A percentile compares a stretch with the other conserved stretches of the same genome.
phyloP scores from a whole-genome alignment of 495 filamentous ascomycete species.

The Haplographium delicatum region DNA sequence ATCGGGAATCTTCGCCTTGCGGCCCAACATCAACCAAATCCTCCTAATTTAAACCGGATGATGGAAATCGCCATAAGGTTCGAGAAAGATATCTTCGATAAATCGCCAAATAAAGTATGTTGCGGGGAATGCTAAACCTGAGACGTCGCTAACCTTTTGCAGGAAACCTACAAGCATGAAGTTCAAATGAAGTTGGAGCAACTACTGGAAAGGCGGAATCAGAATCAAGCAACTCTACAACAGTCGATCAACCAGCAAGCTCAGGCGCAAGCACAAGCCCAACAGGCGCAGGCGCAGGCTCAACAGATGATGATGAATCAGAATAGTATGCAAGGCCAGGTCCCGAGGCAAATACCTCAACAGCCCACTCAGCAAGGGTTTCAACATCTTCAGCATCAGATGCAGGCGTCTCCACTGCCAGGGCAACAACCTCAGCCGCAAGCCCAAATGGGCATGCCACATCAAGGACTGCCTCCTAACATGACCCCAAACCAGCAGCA shows the following conservation, averaged over 20 bases:
- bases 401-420: conserved; percentile 40
- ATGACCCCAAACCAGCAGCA: conserved; percentile 28
- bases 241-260: conserved; percentile 24
- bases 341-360: conserved; percentile 27
- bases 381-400: conserved; percentile 43
- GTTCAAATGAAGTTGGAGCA: conserved; percentile 36
- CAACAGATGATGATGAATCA: conserved; percentile 43
- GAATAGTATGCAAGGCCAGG: conserved; percentile 35
- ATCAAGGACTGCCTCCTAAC: conserved; percentile 20
- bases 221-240: conserved; percentile 30
- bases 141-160: background rate
- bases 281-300: conserved; percentile 24
- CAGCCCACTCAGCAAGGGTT: conserved; percentile 36
- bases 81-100: conserved; percentile 39
- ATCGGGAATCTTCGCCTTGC: conserved; percentile 31
- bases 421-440: conserved; percentile 21
- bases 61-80: conserved; percentile 29
- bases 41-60: conserved; percentile 25
- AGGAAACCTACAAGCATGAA: conserved; percentile 30
- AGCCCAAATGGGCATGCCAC: conserved; percentile 22
- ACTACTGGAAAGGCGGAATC: conserved; percentile 38
- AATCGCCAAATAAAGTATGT: conserved; percentile 37
- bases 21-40: conserved; percentile 38
- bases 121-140: background rate
- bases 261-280: conserved; percentile 37